These are phyloP conservation scores for Podospora australis DNA, from an alignment of 495 filamentous ascomycete species.

Conservation along the genomic window DNA sequence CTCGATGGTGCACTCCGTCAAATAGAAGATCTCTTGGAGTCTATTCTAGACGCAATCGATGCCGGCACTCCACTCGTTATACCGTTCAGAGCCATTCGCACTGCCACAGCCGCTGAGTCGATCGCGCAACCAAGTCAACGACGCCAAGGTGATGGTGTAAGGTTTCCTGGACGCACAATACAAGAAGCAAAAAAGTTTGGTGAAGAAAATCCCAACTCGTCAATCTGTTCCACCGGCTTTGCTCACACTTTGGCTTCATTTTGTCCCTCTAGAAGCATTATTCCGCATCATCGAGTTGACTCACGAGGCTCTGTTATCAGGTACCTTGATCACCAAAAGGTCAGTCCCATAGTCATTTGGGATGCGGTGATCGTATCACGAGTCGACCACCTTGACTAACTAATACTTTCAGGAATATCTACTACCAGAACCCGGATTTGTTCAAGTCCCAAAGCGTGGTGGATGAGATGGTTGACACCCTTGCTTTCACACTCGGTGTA, in stretches of 20 bases:
- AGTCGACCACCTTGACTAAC: too few relatives aligned
- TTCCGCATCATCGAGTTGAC: slow-evolving; percentile 65
- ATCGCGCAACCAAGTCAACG: not conserved
- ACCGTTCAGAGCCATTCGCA: slow-evolving; percentile 20
- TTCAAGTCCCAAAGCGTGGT: slow-evolving; percentile 73
- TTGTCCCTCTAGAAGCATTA: slow-evolving; percentile 31
- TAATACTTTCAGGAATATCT: slow-evolving; percentile 82
- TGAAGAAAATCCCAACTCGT: slow-evolving; percentile 15
- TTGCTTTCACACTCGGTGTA: slow-evolving; percentile 70
- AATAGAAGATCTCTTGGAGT: slow-evolving; percentile 49
- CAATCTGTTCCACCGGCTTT: not conserved
- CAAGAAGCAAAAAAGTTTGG: slow-evolving; percentile 36
- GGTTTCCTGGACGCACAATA: slow-evolving; percentile 33
- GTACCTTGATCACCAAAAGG: slow-evolving; percentile 72
- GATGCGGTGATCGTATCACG: not conserved
- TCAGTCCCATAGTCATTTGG: slow-evolving; percentile 21
- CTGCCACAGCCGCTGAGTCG: not conserved
- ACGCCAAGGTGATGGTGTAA: slow-evolving; percentile 15
- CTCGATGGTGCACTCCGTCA: slow-evolving; percentile 33
- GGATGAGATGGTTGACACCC: slow-evolving; percentile 72
- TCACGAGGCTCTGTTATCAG: slow-evolving; percentile 57
- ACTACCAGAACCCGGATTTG: slow-evolving; percentile 75
- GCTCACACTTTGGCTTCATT: not conserved
- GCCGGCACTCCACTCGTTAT: slow-evolving; percentile 42
- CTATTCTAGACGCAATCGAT: slow-evolving; percentile 42